These are phyloP conservation scores for Carallia brachiata DNA, from an alignment of 345 rosid species.

Conservation along the genomic window DNA sequence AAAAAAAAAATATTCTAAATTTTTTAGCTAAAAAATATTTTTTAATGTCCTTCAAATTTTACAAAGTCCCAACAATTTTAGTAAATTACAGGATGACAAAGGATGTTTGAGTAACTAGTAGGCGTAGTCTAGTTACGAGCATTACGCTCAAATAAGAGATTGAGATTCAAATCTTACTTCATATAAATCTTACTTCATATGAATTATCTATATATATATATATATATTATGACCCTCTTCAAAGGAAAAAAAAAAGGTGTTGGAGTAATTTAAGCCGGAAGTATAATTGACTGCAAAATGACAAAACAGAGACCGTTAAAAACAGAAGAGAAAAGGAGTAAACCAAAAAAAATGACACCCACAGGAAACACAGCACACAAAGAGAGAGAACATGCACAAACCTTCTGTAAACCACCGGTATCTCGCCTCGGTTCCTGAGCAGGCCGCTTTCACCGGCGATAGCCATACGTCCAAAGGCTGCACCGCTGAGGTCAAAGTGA, in stretches of 20 bases:
- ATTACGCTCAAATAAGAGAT: too few species aligned
- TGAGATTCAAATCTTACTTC: too few species aligned
- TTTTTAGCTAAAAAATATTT: too few species aligned
- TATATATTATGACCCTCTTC: too few species aligned
- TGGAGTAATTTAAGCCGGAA: neutral
- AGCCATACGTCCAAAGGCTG: conserved; percentile 92
- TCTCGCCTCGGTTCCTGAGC: conserved; percentile 77
- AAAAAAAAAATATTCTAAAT: too few species aligned
- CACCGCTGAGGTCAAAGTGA: conserved; percentile 94
- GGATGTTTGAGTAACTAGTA: too few species aligned
- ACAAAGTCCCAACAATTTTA: too few species aligned
- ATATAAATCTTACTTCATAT: too few species aligned
- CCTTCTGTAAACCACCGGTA: conserved; percentile 62
- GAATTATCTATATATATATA: too few species aligned
- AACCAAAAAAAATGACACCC: neutral
- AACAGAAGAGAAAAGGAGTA: neutral
- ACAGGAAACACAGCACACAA: neutral
- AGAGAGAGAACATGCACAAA: conserved; percentile 5
- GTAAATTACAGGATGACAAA: too few species aligned
- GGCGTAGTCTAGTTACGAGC: too few species aligned
- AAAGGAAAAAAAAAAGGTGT: neutral
- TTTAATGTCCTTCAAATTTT: too few species aligned
- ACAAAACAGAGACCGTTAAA: neutral
- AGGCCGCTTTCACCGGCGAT: conserved; percentile 50
- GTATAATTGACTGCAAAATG: neutral